Base-by-base conservation (phyloP, 257 asterid genomes). In the Osmanthus fragrans region DNA sequence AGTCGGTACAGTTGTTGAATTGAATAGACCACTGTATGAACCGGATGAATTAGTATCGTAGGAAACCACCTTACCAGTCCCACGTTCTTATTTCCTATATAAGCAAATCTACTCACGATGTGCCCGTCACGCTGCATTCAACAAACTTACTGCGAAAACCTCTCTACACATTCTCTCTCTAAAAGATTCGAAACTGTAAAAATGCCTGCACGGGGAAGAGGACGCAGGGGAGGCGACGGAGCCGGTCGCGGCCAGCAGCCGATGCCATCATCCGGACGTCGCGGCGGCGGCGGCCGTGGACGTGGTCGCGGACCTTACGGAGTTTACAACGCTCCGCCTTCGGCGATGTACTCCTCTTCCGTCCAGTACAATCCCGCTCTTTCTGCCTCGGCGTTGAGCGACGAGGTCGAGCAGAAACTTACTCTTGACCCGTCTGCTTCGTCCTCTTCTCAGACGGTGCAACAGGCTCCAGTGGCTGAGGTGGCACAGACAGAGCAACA, bases 331-430 rank as follows among this genome's bases (percentile, higher is more conserved):
- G 86, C 25, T 42, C 88, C 86, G 0, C 72, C 83, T 23, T 5
- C 71, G 1, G 0, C 77, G 21, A 16, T 68, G 7, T n/a, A 13
- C 2, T 47, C 84, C 11, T 29, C 66, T 0, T 18, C 80, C 19
- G 81, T 60, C 29, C 64, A 70, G 27, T 2, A 30, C 32, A 3
- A 79, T 39, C 69, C 79, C 79, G 25, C 73, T 58, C 73, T 80
- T 56, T 34, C 85, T 21, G 82, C 58, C 4, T 72, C 75, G 32
- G 32, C 78, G 23, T 15, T 84, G 12, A 76, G 75, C 27, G 76
- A 25, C 5, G 88, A 78, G 5, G 40, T 87, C 70, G 90, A 82
- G 75, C 79, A 77, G 77, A 85, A 82, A 70, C 83, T 92, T 23
- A 76, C 76, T 10, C 21, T 88, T 3, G 73, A 64, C 58, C 63